A percentile compares a stretch with the other conserved stretches of the same genome.
Conservation (phyloP, 2,329 filamentous ascomycete species). For the Xylaria polymorpha region DNA sequence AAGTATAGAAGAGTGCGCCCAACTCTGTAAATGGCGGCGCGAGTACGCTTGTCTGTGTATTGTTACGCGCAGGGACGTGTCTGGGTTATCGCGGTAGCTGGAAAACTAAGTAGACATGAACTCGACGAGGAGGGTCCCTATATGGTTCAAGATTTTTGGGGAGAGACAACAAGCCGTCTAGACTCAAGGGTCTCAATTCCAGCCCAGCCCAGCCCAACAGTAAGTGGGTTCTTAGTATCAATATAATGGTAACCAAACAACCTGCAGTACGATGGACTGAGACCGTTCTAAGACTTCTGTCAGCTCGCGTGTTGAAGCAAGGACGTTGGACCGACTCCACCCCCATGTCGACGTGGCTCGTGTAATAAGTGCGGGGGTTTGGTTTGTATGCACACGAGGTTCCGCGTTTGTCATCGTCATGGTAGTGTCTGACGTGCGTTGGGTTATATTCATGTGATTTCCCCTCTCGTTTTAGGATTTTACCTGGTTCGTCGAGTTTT, state of each 20-base stretch:
- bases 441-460: constrained; percentile 37
- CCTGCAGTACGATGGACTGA: background rate
- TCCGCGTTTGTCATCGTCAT: constrained; percentile 21
- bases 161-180: background rate
- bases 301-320: background rate
- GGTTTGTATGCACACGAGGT: constrained; percentile 23
- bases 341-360: constrained; percentile 31
- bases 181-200: background rate
- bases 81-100: background rate
- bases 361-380: constrained; percentile 11
- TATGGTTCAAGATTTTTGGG: background rate
- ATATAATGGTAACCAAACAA: constrained; percentile 5
- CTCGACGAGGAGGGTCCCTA: background rate
- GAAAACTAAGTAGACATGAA: background rate
- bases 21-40: background rate
- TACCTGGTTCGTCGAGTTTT: constrained; percentile 9
- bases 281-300: background rate
- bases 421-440: constrained; percentile 33
- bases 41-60: background rate
- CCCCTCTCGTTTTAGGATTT: constrained; percentile 17
- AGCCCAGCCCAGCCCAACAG: constrained; percentile 12
- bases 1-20: background rate
- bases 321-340: constrained; percentile 23
- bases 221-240: background rate
- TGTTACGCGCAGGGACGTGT: background rate